Conservation (phyloP, 1,284 basidiomycete species). For the Vanrija humicola region DNA sequence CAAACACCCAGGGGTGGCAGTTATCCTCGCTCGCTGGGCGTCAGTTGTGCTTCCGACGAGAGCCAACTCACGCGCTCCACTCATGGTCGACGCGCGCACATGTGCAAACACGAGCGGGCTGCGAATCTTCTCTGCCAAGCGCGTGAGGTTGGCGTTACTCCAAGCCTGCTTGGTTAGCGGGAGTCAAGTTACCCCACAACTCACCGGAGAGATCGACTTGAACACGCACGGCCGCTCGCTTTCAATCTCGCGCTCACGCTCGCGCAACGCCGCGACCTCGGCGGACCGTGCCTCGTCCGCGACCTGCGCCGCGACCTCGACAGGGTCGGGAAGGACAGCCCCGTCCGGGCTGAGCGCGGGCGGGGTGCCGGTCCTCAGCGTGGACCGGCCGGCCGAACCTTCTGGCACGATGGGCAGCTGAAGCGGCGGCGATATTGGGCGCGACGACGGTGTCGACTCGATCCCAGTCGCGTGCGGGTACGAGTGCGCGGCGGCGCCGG, state of each 20-base stretch:
- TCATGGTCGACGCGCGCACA: slow-evolving; percentile 75
- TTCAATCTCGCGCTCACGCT: slow-evolving; percentile 59
- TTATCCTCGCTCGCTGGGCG: slow-evolving; percentile 83
- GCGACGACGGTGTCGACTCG: no score
- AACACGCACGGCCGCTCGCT: slow-evolving; percentile 89
- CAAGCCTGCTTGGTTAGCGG: slow-evolving; percentile 61
- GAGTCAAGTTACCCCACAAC: slow-evolving; percentile 20
- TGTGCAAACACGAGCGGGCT: slow-evolving; percentile 91
- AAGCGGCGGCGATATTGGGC: no score
- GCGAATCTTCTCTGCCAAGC: slow-evolving; percentile 91
- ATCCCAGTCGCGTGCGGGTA: background rate
- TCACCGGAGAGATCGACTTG: slow-evolving; percentile 87
- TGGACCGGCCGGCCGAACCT: slow-evolving; percentile 2
- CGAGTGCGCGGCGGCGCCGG: background rate
- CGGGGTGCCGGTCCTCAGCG: slow-evolving; percentile 12
- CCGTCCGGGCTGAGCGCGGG: background rate
- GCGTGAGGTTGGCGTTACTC: slow-evolving; percentile 85
- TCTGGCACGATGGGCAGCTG: no score
- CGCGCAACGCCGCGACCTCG: slow-evolving; percentile 26
- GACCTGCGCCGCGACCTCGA: slow-evolving; percentile 4
- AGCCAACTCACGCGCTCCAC: slow-evolving; percentile 43
- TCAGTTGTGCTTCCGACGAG: slow-evolving; percentile 27
- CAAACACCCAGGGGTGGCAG: slow-evolving; percentile 85
- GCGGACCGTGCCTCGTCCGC: slow-evolving; percentile 18
- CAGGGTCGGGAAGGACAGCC: background rate